Evolutionary conservation across 495 filamentous ascomycete genomes (phyloP).

Genomic region (Penicillium salamii): DNA sequence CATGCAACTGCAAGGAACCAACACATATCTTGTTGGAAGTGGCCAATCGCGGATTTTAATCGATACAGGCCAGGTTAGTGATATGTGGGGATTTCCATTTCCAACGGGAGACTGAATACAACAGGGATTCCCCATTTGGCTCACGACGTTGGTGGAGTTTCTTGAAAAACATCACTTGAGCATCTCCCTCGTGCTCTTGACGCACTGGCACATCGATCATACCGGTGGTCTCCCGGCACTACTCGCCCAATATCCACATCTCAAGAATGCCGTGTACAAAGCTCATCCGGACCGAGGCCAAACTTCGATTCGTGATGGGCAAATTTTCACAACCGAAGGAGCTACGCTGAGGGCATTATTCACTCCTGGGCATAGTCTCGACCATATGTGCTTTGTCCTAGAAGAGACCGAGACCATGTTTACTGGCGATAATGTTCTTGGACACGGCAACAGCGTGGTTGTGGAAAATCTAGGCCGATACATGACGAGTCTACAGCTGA

Average conservation of each 20-base stretch:
- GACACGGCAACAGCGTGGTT: constrained; percentile 32
- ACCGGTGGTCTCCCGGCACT: constrained; percentile 66
- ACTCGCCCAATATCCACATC: constrained; percentile 47
- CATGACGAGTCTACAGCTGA: constrained; percentile 32
- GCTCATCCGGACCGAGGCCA: constrained; percentile 47
- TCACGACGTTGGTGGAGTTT: constrained; percentile 19
- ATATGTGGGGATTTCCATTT: background rate
- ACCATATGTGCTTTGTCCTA: constrained; percentile 50
- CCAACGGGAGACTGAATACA: background rate
- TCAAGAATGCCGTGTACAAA: constrained; percentile 34
- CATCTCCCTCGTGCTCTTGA: constrained; percentile 60
- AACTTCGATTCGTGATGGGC: constrained; percentile 36
- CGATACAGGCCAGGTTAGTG: constrained; percentile 57
- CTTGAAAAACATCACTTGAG: constrained; percentile 34
- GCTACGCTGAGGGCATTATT: constrained; percentile 40
- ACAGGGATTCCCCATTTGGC: constrained; percentile 36
- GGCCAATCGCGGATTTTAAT: constrained; percentile 61
- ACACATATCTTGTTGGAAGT: constrained; percentile 75
- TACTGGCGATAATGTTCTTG: constrained; percentile 70
- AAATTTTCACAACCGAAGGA: constrained; percentile 37
- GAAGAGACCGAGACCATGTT: constrained; percentile 72
- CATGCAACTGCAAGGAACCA: constrained; percentile 61
- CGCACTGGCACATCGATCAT: constrained; percentile 85
- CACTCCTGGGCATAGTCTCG: constrained; percentile 40
- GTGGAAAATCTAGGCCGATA: constrained; percentile 37